Conservation (phyloP, 345 rosid species). For the Diplotaxis tenuifolia region DNA sequence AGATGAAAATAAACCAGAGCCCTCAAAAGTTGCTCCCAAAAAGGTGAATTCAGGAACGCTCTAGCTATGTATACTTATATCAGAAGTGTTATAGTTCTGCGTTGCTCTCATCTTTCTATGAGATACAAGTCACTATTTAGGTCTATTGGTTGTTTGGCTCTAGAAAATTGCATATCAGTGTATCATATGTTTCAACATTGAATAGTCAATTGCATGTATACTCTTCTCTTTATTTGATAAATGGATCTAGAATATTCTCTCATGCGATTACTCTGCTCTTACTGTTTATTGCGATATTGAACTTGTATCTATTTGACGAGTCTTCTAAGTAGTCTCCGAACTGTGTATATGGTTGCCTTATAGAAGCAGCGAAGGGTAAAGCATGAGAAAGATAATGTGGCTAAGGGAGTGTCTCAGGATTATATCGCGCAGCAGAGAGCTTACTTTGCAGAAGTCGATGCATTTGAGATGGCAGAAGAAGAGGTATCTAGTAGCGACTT, state of each 20-base stretch:
- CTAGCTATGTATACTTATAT: not conserved
- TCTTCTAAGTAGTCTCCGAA: not conserved
- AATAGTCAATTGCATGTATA: too few species aligned
- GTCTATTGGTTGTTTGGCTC: not conserved
- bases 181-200: not conserved
- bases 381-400: conserved; percentile 20
- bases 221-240: too few species aligned
- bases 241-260: conserved; percentile 1
- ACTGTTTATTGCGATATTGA: conserved; percentile 1
- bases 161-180: not conserved
- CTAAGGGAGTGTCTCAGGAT: conserved; percentile 39
- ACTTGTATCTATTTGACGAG: not conserved
- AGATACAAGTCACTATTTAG: not conserved
- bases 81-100: conserved; percentile 1
- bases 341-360: conserved; percentile 5
- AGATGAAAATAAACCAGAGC: conserved; percentile 2
- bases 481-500: conserved; percentile 54
- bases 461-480: conserved; percentile 64
- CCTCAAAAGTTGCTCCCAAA: conserved; percentile 27
- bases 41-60: conserved; percentile 42
- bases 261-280: not conserved
- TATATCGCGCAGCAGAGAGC: conserved; percentile 62
- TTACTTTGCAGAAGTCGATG: conserved; percentile 74
- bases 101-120: conserved; percentile 7
- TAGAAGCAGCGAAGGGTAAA: conserved; percentile 43